These are phyloP conservation scores for Taphrina confusa DNA, from an alignment of 1,139 yeast species.

Conservation along the genomic window DNA sequence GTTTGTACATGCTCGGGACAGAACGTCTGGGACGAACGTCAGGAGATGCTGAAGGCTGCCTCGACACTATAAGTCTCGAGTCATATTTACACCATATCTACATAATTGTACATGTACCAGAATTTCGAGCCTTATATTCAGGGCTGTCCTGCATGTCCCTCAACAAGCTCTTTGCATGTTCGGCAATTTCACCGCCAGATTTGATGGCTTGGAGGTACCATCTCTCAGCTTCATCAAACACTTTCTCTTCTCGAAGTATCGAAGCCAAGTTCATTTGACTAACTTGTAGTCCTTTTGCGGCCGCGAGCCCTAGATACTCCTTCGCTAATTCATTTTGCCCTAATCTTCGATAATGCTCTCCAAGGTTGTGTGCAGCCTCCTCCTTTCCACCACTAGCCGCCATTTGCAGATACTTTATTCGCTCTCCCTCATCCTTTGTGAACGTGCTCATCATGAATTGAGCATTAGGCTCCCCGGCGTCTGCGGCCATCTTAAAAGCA, in stretches of 20 bases:
- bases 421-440: slow-evolving; percentile 9
- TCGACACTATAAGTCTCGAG: slow-evolving; percentile 1
- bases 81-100: neutral
- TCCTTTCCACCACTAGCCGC: slow-evolving; percentile 29
- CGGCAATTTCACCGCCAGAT: slow-evolving; percentile 28
- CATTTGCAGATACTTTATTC: neutral
- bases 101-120: slow-evolving; percentile 7
- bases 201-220: slow-evolving; percentile 26
- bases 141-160: slow-evolving; percentile 5
- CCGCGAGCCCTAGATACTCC: slow-evolving; percentile 33
- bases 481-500: slow-evolving; percentile 21
- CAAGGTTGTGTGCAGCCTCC: slow-evolving; percentile 35
- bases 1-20: slow-evolving; percentile 95
- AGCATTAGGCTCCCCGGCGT: slow-evolving; percentile 17
- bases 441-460: slow-evolving; percentile 8
- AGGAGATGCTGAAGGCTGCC: slow-evolving; percentile 62
- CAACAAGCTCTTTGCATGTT: slow-evolving; percentile 20
- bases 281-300: slow-evolving; percentile 17
- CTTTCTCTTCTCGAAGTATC: slow-evolving; percentile 10
- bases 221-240: slow-evolving; percentile 20
- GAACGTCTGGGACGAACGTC: slow-evolving; percentile 84
- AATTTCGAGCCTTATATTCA: neutral
- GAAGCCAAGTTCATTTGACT: slow-evolving; percentile 34
- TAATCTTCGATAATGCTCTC: slow-evolving; percentile 18
- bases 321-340: slow-evolving; percentile 26